Conservation (phyloP, 2,329 filamentous ascomycete species). For the Eutypella sp. region DNA sequence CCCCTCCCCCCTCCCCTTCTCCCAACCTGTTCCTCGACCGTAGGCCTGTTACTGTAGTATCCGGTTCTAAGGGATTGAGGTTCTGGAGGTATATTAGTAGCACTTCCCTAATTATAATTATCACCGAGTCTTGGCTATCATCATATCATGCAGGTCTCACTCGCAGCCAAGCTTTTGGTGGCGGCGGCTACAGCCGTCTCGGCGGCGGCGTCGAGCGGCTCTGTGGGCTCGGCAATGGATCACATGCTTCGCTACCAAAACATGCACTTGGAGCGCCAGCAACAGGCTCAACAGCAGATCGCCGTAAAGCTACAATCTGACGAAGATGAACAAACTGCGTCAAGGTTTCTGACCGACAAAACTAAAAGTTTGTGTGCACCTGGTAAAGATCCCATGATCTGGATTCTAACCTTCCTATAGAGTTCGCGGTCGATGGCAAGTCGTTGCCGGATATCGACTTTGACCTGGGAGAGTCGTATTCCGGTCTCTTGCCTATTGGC, state of each 20-base stretch:
- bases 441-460: slow-evolving; percentile 64
- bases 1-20: too few species aligned
- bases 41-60: too few species aligned
- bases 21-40: too few species aligned
- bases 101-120: background rate
- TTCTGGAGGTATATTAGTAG: too few species aligned
- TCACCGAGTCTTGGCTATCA: background rate
- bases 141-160: background rate
- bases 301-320: background rate
- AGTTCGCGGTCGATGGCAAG: slow-evolving; percentile 58
- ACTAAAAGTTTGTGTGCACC: too few species aligned
- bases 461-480: slow-evolving; percentile 62
- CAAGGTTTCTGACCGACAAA: background rate
- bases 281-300: background rate
- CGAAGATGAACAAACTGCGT: background rate
- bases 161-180: background rate
- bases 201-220: background rate
- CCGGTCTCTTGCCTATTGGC: slow-evolving; percentile 56
- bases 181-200: background rate
- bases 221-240: background rate
- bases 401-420: background rate
- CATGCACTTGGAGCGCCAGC: background rate
- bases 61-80: too few species aligned
- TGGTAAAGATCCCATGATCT: too few species aligned
- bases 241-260: background rate